Base-by-base conservation (phyloP, 2,329 filamentous ascomycete genomes). In the Talaromyces albobiverticillius region DNA sequence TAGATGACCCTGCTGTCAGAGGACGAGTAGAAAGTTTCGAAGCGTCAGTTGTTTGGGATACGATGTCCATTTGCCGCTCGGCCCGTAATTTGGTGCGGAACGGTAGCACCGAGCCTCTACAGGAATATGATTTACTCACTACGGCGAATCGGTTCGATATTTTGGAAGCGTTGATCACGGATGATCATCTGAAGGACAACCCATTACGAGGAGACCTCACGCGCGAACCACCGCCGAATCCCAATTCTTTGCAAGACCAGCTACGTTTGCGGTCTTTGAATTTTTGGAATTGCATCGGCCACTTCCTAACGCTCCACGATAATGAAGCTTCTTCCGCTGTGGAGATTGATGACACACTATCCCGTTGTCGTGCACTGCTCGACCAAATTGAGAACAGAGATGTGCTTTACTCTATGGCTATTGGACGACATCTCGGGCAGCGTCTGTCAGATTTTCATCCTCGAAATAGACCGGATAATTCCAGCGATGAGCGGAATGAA, bases 301-400 rank as follows among this genome's bases (percentile, higher is more conserved):
- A 87, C 58, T 90, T 89, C 64, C 78, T 89, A 25, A 83, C 85
- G 36, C 75, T 85, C 18, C 82, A 85, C 58, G 83, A 88, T 56
- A 80, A 85, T 34, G 76, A 80, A 46, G 74, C 80, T 5, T 71
- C 71, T 56, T 70, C 64, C 55, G 75, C 73, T 55, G 83, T 79
- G 61, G 77, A 81, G 51, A 82, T 90, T 32, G 86, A 91, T 51
- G 80, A 84, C 23, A 81, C 83, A 1, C 75, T 96, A 26, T 71
- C 71, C 4, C 79, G 80, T 49, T 82, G 90, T 69, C 85, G 90
- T 29, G 80, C 80, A 53, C 78, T 93, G 20, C 79, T 96, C 11
- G 88, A 90, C 61, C 87, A 87, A 46, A 82, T 87, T 22, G 92
- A 96, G 73, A 94, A 93, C 64, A 85, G 92, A 51, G 91, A 96